These are phyloP conservation scores for Colletotrichum spaethianum DNA, from an alignment of 2,329 filamentous ascomycete species.

Conservation along the genomic window DNA sequence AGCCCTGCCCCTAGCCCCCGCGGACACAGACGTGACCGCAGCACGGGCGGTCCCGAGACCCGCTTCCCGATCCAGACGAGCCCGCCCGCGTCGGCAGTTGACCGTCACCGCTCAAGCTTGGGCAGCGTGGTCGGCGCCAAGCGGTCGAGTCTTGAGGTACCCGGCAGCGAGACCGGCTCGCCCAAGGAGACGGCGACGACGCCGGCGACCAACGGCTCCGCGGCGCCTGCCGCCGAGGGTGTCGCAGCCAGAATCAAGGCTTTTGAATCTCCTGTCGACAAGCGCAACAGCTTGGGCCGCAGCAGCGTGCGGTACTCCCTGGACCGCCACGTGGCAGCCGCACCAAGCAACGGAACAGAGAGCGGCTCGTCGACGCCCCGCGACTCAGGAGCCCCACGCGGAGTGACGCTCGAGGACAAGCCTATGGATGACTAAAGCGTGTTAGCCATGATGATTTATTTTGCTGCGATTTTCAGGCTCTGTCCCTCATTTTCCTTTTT, in stretches of 20 bases:
- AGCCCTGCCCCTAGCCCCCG: slow-evolving; percentile 76
- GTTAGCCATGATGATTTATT: slow-evolving; percentile 18
- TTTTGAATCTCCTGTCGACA: slow-evolving; percentile 61
- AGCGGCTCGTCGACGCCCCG: slow-evolving; percentile 45
- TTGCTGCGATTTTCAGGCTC: background rate
- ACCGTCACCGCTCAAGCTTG: slow-evolving; percentile 65
- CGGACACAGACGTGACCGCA: slow-evolving; percentile 84
- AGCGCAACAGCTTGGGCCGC: slow-evolving; percentile 75
- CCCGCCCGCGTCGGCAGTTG: slow-evolving; percentile 66
- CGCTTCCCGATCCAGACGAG: slow-evolving; percentile 87
- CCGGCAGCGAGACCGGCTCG: slow-evolving; percentile 67
- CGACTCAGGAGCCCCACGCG: slow-evolving; percentile 50
- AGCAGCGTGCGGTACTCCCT: slow-evolving; percentile 64
- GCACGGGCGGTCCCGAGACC: slow-evolving; percentile 79
- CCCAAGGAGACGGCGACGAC: slow-evolving; percentile 48
- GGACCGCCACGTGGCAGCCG: slow-evolving; percentile 64
- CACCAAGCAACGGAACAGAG: slow-evolving; percentile 41
- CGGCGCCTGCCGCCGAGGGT: slow-evolving; percentile 39
- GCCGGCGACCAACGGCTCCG: slow-evolving; percentile 57
- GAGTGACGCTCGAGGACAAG: slow-evolving; percentile 66
- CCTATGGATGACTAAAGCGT: slow-evolving; percentile 64
- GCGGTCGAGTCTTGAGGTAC: slow-evolving; percentile 86
- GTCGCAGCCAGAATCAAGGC: slow-evolving; percentile 40
- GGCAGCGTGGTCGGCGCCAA: slow-evolving; percentile 66
- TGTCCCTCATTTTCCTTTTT: background rate